A percentile compares a stretch with the other conserved stretches of the same genome.
Conservation (phyloP, 2,329 filamentous ascomycete species). For the Nothophaeocryptopus gaeumannii region DNA sequence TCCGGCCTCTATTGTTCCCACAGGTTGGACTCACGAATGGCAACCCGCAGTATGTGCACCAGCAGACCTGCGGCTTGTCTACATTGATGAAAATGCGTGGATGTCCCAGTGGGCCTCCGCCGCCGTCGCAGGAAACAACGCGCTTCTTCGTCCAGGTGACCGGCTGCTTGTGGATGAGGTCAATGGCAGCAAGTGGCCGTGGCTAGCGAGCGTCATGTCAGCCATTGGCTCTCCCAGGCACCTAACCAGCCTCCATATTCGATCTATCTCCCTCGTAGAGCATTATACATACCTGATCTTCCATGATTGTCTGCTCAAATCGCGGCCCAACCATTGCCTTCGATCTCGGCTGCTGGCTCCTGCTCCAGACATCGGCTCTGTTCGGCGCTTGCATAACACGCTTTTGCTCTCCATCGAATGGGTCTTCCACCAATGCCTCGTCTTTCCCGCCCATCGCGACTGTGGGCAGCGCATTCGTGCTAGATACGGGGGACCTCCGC, state of each 20-base stretch:
- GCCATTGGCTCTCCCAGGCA: slow-evolving; percentile 15
- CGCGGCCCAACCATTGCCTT: slow-evolving; percentile 88
- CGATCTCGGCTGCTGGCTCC: slow-evolving; percentile 76
- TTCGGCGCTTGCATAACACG: slow-evolving; percentile 80
- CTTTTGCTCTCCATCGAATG: slow-evolving; percentile 54
- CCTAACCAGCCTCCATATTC: no score
- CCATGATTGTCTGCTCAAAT: slow-evolving; percentile 96
- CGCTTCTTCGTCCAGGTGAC: slow-evolving; percentile 86
- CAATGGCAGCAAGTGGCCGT: slow-evolving; percentile 83
- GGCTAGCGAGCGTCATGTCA: slow-evolving; percentile 57
- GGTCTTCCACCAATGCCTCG: slow-evolving; percentile 54
- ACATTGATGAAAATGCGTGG: slow-evolving; percentile 96
- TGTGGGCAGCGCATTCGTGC: slow-evolving; percentile 59
- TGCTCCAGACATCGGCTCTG: slow-evolving; percentile 74
- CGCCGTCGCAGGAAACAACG: slow-evolving; percentile 84
- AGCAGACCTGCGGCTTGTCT: slow-evolving; percentile 90
- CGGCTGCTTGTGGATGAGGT: slow-evolving; percentile 92
- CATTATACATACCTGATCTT: slow-evolving; percentile 65
- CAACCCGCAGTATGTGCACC: slow-evolving; percentile 88
- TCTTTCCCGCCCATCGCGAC: slow-evolving; percentile 51
- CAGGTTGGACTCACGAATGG: slow-evolving; percentile 71
- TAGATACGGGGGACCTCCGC: slow-evolving; percentile 51
- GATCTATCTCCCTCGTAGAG: no score
- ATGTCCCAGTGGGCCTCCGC: slow-evolving; percentile 84
- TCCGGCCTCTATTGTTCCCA: background rate